Base-by-base conservation (phyloP, 2,329 filamentous ascomycete species). In the Zasmidium angulare region DNA sequence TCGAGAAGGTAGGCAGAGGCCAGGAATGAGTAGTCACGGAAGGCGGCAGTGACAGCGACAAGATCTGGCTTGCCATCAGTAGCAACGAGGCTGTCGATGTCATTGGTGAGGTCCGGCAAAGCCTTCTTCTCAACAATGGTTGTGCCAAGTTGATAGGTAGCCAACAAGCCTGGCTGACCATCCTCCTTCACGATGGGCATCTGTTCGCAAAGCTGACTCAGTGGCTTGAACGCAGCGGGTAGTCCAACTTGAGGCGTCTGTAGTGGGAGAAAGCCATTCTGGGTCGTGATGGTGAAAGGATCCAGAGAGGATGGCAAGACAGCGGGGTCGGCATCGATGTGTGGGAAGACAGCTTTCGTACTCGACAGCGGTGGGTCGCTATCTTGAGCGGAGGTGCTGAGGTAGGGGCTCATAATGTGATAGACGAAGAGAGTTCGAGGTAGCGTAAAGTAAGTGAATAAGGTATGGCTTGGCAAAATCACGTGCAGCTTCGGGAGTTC, bases 11-110 rank as follows among this genome's bases (percentile, higher is more conserved):
- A 96, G 0, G 91, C 90, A 22, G 90, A 96, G 3, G 92, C 89
- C 26, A 96, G 78, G 81, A 96, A 97, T 14, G 89, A 90, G 75
- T 96, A 97, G 78, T 97, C 93, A 20, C 93, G 84, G 75, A 96
- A 96, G 50, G 96, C 78, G 31, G 92, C 92, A 69, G 93, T 95
- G 80, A 96, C 86, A 60, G 91, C 78, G 17, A 89, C 88, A 43
- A 93, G 82, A 76, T 96, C 88, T 62, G 87, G 79, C 67, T 84
- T 81, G 67, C 83, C 88, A 69, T 95, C 88, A 2, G 54, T 24
- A 4, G 68, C 61, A 17, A 68, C 53, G 17, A 72, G 66, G 29
- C 68, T 67, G 46, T 72, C 70, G 58, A 96, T 83, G 66, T 85
- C 82, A 3, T 81, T 81, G 0, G 89, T 90, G 50, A 96, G 80